phyloP scores from a whole-genome alignment of 179 eudicot species.

The Camellia oleifera region DNA sequence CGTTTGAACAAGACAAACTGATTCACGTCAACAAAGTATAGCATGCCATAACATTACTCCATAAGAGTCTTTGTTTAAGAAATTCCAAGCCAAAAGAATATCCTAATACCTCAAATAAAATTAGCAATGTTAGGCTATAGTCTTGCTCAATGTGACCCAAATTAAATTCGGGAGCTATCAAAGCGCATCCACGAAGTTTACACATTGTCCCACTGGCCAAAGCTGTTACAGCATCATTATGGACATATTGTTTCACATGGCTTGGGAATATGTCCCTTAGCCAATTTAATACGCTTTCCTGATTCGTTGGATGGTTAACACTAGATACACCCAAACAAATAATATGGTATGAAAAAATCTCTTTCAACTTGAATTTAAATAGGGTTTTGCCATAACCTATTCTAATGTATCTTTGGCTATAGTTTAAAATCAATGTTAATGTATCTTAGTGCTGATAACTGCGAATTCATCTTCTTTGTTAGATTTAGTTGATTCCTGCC shows the following conservation, averaged over 20 bases:
- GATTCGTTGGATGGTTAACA: conserved; percentile 76
- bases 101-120: too few relatives aligned
- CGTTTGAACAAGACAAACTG: too few relatives aligned
- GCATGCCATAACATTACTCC: too few relatives aligned
- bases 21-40: too few relatives aligned
- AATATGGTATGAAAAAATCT: conserved; percentile 57
- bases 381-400: conserved; percentile 65
- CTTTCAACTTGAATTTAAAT: conserved; percentile 46
- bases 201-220: conserved; percentile 94
- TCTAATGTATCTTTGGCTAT: conserved; percentile 66
- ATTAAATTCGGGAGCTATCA: conserved; percentile 37
- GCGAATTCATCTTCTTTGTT: too few relatives aligned
- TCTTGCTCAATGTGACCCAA: too few relatives aligned
- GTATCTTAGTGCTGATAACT: too few relatives aligned
- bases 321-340: conserved; percentile 77
- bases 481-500: too few relatives aligned
- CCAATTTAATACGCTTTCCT: conserved; percentile 63
- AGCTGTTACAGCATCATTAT: conserved; percentile 91
- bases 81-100: too few relatives aligned
- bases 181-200: conserved; percentile 87
- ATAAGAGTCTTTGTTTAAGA: too few relatives aligned
- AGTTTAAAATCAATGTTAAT: conserved; percentile 18
- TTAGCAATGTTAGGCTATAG: too few relatives aligned
- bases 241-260: conserved; percentile 56
- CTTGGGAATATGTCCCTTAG: conserved; percentile 62